phyloP scores from a whole-genome alignment of 768 basidiomycete genomes.

The Xanthoconium stramineum region DNA sequence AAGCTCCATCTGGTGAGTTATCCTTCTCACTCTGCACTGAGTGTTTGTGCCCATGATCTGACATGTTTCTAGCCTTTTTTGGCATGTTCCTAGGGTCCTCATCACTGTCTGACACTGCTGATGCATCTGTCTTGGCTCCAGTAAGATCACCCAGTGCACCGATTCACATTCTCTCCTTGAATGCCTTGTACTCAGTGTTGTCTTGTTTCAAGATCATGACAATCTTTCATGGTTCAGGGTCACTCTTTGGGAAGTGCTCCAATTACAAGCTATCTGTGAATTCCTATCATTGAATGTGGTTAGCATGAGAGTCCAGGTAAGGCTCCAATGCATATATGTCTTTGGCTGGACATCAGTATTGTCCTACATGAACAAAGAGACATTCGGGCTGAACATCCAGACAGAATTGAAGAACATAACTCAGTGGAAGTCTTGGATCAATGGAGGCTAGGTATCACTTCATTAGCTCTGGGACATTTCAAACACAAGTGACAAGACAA shows the following conservation, averaged over 20 bases:
- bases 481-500: background rate
- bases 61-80: too few relatives aligned
- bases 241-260: background rate
- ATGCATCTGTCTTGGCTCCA: too few relatives aligned
- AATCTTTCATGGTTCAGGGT: conserved; percentile 18
- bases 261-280: background rate
- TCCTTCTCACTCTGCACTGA: too few relatives aligned
- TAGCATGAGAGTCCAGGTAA: background rate
- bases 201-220: conserved; percentile 2
- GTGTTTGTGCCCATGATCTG: too few relatives aligned
- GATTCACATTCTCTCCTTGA: background rate
- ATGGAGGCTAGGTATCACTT: background rate
- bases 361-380: conserved; percentile 8
- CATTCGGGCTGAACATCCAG: conserved; percentile 27
- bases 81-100: too few relatives aligned
- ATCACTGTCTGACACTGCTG: too few relatives aligned
- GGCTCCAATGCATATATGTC: background rate
- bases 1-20: too few relatives aligned
- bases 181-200: background rate
- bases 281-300: background rate
- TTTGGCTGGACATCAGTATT: conserved; percentile 9
- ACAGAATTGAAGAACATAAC: conserved; percentile 41
- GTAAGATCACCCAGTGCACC: background rate
- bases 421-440: conserved; percentile 42
- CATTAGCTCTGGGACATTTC: background rate